Evolutionary conservation across 805 yeast species (phyloP), one percentile per base, ranked within the genome.

Genomic region (Clavispora phyllophila): DNA sequence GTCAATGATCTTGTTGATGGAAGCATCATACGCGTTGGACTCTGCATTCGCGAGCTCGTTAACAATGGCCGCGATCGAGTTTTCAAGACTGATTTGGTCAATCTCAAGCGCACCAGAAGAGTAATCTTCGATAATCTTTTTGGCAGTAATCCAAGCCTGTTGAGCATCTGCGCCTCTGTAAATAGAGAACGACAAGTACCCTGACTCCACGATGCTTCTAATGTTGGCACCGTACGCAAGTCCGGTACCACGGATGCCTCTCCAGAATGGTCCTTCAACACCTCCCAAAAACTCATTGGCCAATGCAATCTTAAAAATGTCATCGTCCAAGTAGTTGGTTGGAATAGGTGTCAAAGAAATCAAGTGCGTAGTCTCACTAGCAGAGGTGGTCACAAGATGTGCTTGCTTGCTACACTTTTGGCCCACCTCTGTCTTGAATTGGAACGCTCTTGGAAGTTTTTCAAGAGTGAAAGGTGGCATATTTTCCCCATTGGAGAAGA

Each of bases 221-320:
- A 87, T 70, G 34, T 46, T 46, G 1, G 91, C 93, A 29, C 96
- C 97, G 61, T 93, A 93, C 0, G 97, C 97, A 34, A 87, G 68
- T 2, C 99, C 99, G 1, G 89, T 76, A 32, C 99, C 99, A 64
- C 99, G 78, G 26, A 93, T 86, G 43, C 95, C 96, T 55, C 87
- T 78, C 97, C 98, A 91, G 49, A 91, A 83, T 27, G 98, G 99
- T 3, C 99, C 99, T 61, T 93, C 99, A 15, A 87, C 88, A 28
- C 88, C 84, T 50, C 83, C 85, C 43, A 93, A 68, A 54, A 81
- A 84, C 42, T 85, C 89, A 6, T 84, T 74, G 6, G 89, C 87
- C 22, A 90, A 72, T 0, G 83, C 75, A 32, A 91, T 71, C 20
- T 82, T 83, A 40, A 84, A 81, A 24, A 81, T 69, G 52, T 90